Conservation (phyloP, 164 flowering plant genomes). For the Annona squamosa region DNA sequence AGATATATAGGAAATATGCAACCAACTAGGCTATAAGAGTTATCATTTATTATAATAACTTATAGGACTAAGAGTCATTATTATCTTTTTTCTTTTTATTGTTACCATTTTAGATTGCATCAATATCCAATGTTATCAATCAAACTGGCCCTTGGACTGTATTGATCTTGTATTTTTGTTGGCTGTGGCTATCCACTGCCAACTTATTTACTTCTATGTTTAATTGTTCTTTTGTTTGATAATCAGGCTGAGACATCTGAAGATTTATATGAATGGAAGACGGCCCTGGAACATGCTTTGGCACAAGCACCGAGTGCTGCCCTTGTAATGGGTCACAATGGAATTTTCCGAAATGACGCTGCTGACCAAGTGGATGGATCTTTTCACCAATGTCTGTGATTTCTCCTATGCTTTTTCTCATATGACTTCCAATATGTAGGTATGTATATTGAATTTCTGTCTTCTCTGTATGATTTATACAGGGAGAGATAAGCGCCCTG, state of each 20-base stretch:
- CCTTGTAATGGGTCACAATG: conserved; percentile 95
- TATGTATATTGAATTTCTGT: background rate
- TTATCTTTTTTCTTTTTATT: too few species aligned
- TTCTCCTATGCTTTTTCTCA: background rate
- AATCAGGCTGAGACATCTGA: conserved; percentile 88
- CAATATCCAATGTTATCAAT: too few species aligned
- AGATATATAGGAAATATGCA: too few species aligned
- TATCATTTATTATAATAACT: too few species aligned
- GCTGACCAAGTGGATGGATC: conserved; percentile 70
- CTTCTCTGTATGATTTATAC: conserved; percentile 7
- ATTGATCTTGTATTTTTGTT: too few species aligned
- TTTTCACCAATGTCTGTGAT: conserved; percentile 75
- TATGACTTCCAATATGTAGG: background rate
- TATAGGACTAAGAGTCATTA: too few species aligned
- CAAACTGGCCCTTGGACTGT: background rate
- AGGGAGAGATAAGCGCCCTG: conserved; percentile 95
- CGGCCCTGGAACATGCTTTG: conserved; percentile 90
- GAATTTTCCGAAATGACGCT: conserved; percentile 83
- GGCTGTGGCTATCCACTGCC: background rate
- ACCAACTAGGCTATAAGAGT: too few species aligned
- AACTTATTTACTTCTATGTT: background rate
- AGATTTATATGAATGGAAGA: conserved; percentile 95
- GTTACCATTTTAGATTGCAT: too few species aligned
- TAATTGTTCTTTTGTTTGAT: conserved; percentile 2
- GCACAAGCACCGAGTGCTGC: conserved; percentile 98